Evolutionary conservation across 2,329 filamentous ascomycete species (phyloP), one percentile per base, ranked within the genome.

Genomic region (Didymella exigua): DNA sequence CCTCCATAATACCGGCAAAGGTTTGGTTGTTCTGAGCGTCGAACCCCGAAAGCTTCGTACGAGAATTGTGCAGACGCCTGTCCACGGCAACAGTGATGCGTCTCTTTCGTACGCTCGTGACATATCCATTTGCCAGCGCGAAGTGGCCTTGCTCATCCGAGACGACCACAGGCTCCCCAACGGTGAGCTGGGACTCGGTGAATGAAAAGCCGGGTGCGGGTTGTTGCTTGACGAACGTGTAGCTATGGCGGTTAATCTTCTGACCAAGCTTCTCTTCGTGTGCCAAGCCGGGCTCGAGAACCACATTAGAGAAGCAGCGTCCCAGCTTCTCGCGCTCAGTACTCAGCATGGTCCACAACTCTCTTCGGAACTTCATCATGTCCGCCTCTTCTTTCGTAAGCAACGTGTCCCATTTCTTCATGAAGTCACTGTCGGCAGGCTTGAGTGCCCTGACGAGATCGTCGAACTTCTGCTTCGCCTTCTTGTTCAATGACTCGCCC

Each of bases 301-400:
- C 81, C 16, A 99, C 87, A 64, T 93, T 88, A 9, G 90, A 86
- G 73, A 98, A 98, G 73, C 95, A 98, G 49, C 93, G 86, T 1
- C 93, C 93, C 9, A 93, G 82, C 67, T 89, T 90, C 74, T 99
- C 92, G 41, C 95, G 88, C 72, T 98, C 91, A 0, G 80, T 81
- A 71, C 95, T 97, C 19, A 93, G 78, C 90, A 99, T 96, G 0
- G 93, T 97, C 95, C 95, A 99, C 2, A 99, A 79, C 72, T 99
- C 95, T 61, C 92, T 84, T 58, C 92, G 87, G 60, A 92, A 89
- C 68, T 90, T 96, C 71, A 95, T 89, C 69, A 89, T 86, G 67
- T 96, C 92, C 65, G 89, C 91, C 73, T 99, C 95, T 78, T 99
- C 95, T 71, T 95, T 95, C 0, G 93, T 98, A 31, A 99, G 80